Base-by-base conservation (phyloP, 2,329 filamentous ascomycete genomes). In the Neodidymelliopsis sp. region DNA sequence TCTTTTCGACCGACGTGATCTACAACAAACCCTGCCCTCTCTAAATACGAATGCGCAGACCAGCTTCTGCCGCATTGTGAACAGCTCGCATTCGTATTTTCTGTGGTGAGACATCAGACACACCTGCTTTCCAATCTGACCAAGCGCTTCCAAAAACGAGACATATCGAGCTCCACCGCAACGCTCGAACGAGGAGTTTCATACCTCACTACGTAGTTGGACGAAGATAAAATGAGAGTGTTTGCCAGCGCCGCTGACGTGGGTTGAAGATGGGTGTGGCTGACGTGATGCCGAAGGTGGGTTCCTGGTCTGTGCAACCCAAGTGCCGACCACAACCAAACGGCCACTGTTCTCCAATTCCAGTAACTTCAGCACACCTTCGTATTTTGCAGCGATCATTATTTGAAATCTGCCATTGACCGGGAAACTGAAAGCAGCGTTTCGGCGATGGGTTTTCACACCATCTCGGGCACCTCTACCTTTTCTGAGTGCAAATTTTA, bases 181-280 rank as follows among this genome's bases (percentile, higher is more conserved):
- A n/a, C n/a, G n/a, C n/a, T n/a, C n/a, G n/a, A n/a, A n/a, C n/a
- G n/a, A n/a, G n/a, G n/a, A n/a, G n/a, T n/a, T n/a, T n/a, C n/a
- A n/a, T n/a, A n/a, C n/a, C n/a, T n/a, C n/a, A n/a, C n/a, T n/a
- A n/a, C n/a, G n/a, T n/a, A n/a, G n/a, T n/a, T n/a, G n/a, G 24
- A n/a, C 13, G 9, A 13, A 25, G 22, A 6, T 10, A 16, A 18
- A 9, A 23, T 6, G 18, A 16, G n/a, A n/a, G 27, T 7, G 7
- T 9, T 15, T 35, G 23, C 18, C n/a, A 6, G 18, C 31, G 40
- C 40, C 40, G 18, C 30, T 43, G 30, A 43, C 40, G 31, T 29
- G 12, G 3, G 22, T n/a, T 23, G 19, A 35, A 35, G 12, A 20
- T 15, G 39, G 20, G 27, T 12, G 30, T 28, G 39, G 24, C 18